Base-by-base conservation (phyloP, 441 rosid species). In the Adansonia gregorii region DNA sequence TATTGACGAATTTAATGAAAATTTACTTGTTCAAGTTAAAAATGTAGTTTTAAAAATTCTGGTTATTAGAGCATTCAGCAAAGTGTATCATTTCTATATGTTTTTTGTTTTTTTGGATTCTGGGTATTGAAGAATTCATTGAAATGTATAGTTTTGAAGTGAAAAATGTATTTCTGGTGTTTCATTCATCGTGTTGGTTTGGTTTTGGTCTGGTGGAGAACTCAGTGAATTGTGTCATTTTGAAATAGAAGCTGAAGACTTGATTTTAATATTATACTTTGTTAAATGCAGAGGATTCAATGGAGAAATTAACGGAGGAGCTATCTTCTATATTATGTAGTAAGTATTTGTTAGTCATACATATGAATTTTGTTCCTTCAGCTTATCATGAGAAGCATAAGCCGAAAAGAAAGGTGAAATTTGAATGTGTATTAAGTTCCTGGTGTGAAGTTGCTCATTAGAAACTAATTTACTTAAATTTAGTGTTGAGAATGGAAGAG, bases 251-350 rank as follows among this genome's bases (percentile, higher is more conserved):
- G 1, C n/a, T 72, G 45, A 45, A 43, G 15, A 52, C 20, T 78
- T 17, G n/a, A 39, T 39, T 27, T 22, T 22, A 35, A 35, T 35
- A 35, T 35, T 35, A 35, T 71, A 49, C 41, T 7, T 43, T 66
- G 73, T 24, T 61, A 54, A 67, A 70, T 78, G 80, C 80, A 85
- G 88, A 80, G 61, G 67, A 85, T 14, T 58, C 75, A 5, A 19
- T 17, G 8, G 69, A 46, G 19, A 48, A 19, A 17, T 22, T 77
- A 0, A 27, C 39, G 0, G 19, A 68, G 52, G 79, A 82, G 54
- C 66, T 83, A 60, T 3, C 55, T 27, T 60, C 86, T 22, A 55
- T 79, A 20, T 8, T 87, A 51, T 1, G 2, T 0, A 72, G 89
- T 86, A 81, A 68, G 83, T 67, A 8, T 79, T 39, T 41, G 17